These are phyloP conservation scores for Vigna mungo DNA, from an alignment of 306 rosid genomes.

Conservation along the genomic window DNA sequence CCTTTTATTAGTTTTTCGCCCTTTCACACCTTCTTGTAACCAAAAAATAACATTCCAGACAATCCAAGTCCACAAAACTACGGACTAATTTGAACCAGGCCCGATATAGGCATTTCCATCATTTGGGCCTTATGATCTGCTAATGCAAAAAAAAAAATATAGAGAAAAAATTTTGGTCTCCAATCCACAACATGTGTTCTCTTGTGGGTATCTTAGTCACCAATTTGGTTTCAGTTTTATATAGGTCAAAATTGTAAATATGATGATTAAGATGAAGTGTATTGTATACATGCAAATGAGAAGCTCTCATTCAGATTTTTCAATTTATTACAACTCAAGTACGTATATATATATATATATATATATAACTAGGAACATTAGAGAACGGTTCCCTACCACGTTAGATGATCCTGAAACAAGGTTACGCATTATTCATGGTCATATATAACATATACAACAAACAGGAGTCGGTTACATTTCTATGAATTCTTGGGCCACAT, in stretches of 20 bases:
- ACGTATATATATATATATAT: too few relatives aligned
- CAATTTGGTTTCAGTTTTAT: too few relatives aligned
- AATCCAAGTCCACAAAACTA: neutral
- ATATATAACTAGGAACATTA: neutral
- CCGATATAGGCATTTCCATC: neutral
- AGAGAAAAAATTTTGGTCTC: too few relatives aligned
- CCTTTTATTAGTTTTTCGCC: neutral
- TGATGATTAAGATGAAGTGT: too few relatives aligned
- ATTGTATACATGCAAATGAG: too few relatives aligned
- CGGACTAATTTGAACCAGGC: neutral
- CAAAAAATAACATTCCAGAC: too few relatives aligned
- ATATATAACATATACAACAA: neutral
- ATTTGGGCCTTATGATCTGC: too few relatives aligned
- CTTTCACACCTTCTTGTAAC: too few relatives aligned
- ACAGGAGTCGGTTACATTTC: constrained; percentile 22
- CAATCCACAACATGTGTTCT: too few relatives aligned
- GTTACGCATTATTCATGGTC: constrained; percentile 1
- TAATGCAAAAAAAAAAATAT: too few relatives aligned
- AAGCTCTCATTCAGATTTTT: neutral
- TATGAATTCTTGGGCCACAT: constrained; percentile 19
- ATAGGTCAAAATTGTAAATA: too few relatives aligned
- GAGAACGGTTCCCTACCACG: neutral
- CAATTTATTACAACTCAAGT: neutral
- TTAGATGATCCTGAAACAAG: neutral
- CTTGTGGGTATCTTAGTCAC: too few relatives aligned